Percentiles rank a stretch among this genome's conserved stretches.
Evolutionary conservation across 306 rosid species (phyloP).

Genomic region (Cicer bijugum): DNA sequence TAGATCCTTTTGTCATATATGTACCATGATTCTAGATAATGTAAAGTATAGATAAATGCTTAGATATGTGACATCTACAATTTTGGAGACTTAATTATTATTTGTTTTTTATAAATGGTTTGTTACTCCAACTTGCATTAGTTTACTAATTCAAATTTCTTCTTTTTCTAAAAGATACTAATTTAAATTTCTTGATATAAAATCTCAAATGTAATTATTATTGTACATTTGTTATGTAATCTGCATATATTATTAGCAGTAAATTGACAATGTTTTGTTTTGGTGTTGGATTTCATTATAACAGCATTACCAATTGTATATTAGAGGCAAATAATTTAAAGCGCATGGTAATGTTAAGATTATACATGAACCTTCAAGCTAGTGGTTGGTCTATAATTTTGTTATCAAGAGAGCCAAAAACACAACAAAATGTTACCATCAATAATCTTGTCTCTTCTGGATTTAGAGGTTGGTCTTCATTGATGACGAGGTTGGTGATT

Average conservation of each 20-base stretch:
- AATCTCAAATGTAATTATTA: background rate
- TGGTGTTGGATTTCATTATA: conserved; percentile 46
- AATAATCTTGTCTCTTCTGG: conserved; percentile 65
- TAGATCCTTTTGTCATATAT: background rate
- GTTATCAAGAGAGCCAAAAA: conserved; percentile 64
- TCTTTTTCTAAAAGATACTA: too few relatives aligned
- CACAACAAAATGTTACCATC: conserved; percentile 54
- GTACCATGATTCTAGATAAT: conserved; percentile 25
- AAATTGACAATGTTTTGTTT: conserved; percentile 29
- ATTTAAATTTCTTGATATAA: background rate
- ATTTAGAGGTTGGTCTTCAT: conserved; percentile 63
- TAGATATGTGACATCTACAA: conserved; percentile 27
- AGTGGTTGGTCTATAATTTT: conserved; percentile 78
- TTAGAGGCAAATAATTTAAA: conserved; percentile 62
- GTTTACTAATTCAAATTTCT: background rate
- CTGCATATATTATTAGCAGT: conserved; percentile 29
- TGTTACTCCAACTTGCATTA: conserved; percentile 32
- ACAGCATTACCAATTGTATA: conserved; percentile 52
- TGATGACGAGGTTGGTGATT: conserved; percentile 69
- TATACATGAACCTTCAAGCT: conserved; percentile 62
- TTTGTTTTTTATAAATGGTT: background rate
- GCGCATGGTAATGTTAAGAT: conserved; percentile 52
- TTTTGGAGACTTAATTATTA: background rate
- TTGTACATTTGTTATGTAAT: conserved; percentile 23
- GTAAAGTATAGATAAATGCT: conserved; percentile 5